Conservation (phyloP, 1,139 yeast species). For the Geotrichum bryndzae region DNA sequence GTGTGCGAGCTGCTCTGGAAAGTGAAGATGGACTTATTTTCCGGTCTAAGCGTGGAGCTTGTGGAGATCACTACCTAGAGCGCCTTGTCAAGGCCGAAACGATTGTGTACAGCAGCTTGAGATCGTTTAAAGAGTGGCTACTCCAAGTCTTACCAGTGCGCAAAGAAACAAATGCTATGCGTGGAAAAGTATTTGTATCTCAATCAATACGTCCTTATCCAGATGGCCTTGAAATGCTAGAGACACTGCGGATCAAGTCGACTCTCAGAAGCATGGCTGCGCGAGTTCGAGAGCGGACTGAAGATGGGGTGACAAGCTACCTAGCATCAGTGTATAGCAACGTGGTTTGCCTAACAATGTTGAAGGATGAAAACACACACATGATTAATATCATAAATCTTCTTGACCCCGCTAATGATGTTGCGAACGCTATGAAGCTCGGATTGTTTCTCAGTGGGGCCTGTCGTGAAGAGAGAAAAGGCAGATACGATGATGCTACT, state of each 20-base stretch:
- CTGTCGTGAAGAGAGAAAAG: conserved; percentile 4
- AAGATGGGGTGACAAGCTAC: background rate
- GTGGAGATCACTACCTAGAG: background rate
- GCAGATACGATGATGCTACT: background rate
- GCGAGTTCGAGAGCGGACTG: background rate
- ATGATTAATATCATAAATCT: background rate
- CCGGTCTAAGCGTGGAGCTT: background rate
- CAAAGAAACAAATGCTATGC: background rate
- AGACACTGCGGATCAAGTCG: background rate
- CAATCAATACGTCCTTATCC: background rate
- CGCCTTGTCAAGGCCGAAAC: background rate
- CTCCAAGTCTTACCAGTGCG: background rate
- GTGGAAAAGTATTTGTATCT: conserved; percentile 1
- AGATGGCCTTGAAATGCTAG: background rate
- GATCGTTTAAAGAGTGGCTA: background rate
- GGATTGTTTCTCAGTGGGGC: conserved; percentile 12
- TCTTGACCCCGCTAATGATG: conserved; percentile 2
- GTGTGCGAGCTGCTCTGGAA: background rate
- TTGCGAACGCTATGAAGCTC: conserved; percentile 6
- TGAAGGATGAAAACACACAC: background rate
- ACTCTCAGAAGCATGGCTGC: background rate
- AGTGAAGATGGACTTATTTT: background rate
- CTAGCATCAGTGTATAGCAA: conserved; percentile 3
- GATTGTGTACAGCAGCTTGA: background rate
- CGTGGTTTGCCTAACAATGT: conserved; percentile 4